Percentiles rank a stretch among this genome's conserved stretches.
Evolutionary conservation across 2,329 filamentous ascomycete genomes (phyloP).

Genomic region (Exophiala sideris): DNA sequence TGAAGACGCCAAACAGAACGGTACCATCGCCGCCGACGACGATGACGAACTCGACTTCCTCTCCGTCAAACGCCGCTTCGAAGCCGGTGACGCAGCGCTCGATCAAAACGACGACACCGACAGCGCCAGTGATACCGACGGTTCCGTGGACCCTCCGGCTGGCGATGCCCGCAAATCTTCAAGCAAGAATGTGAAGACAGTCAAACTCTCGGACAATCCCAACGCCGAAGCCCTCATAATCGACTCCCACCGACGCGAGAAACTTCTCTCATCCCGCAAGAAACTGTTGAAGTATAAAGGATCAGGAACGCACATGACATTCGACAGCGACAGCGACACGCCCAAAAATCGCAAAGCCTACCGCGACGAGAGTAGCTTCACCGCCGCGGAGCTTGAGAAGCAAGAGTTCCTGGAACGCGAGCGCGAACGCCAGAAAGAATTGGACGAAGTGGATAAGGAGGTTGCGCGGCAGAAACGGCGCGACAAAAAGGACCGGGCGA

Average conservation of each 20-base stretch:
- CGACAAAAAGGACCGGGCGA: slow-evolving; percentile 42
- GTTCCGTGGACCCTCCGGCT: slow-evolving; percentile 34
- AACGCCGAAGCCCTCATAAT: slow-evolving; percentile 70
- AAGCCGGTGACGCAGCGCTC: slow-evolving; percentile 61
- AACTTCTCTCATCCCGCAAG: slow-evolving; percentile 93
- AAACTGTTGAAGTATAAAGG: slow-evolving; percentile 88
- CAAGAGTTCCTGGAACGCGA: slow-evolving; percentile 70
- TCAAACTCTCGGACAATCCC: slow-evolving; percentile 45
- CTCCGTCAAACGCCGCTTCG: slow-evolving; percentile 81
- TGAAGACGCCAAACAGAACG: slow-evolving; percentile 31
- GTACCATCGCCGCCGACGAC: slow-evolving; percentile 39
- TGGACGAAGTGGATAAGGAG: slow-evolving; percentile 80
- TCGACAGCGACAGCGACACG: slow-evolving; percentile 64
- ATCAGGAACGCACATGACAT: slow-evolving; percentile 78
- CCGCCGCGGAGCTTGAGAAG: slow-evolving; percentile 66
- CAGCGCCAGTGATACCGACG: slow-evolving; percentile 6
- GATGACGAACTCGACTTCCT: slow-evolving; percentile 75
- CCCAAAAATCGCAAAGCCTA: slow-evolving; percentile 84
- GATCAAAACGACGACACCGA: slow-evolving; percentile 43
- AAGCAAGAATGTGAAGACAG: slow-evolving; percentile 49
- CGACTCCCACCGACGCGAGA: slow-evolving; percentile 92
- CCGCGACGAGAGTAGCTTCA: slow-evolving; percentile 78
- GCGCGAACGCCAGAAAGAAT: slow-evolving; percentile 64
- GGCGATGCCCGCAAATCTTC: not conserved
- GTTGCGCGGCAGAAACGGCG: slow-evolving; percentile 69